phyloP scores from a whole-genome alignment of 1,284 basidiomycete genomes.

The Trichosporon sp. region DNA sequence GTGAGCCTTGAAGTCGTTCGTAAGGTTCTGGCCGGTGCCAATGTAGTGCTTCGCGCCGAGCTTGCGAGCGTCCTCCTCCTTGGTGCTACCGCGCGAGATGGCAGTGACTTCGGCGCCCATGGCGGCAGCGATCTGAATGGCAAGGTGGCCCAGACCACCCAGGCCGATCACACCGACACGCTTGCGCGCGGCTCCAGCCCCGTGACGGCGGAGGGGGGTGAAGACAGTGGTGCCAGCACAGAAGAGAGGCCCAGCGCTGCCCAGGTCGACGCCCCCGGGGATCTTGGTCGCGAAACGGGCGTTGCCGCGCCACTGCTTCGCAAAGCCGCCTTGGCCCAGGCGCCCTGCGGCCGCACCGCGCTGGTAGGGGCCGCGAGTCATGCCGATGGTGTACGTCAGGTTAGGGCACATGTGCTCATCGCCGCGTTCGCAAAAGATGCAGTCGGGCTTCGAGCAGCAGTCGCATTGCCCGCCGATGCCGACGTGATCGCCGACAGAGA shows the following conservation, averaged over 20 bases:
- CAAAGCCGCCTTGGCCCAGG: slow-evolving; percentile 51
- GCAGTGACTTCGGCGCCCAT: slow-evolving; percentile 59
- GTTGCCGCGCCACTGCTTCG: slow-evolving; percentile 43
- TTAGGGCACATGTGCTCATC: neutral
- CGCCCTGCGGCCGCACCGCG: slow-evolving; percentile 26
- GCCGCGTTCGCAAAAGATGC: slow-evolving; percentile 46
- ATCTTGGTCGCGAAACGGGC: slow-evolving; percentile 60
- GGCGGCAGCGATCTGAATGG: slow-evolving; percentile 49
- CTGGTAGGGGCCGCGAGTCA: neutral
- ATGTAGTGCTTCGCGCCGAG: slow-evolving; percentile 49
- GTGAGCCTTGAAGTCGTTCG: slow-evolving; percentile 30
- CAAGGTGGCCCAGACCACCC: slow-evolving; percentile 48
- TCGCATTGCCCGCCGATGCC: slow-evolving; percentile 53
- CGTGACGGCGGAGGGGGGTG: slow-evolving; percentile 50
- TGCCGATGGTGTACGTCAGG: neutral
- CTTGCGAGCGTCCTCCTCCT: slow-evolving; percentile 51
- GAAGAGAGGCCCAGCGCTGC: slow-evolving; percentile 52
- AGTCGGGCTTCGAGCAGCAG: slow-evolving; percentile 42
- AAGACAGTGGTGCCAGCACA: slow-evolving; percentile 49
- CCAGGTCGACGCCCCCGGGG: slow-evolving; percentile 55
- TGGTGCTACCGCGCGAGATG: slow-evolving; percentile 51
- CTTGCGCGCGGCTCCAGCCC: slow-evolving; percentile 51
- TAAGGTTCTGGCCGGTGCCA: slow-evolving; percentile 29
- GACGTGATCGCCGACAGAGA: slow-evolving; percentile 48
- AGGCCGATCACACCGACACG: slow-evolving; percentile 52